These are phyloP conservation scores for Leishmania braziliensis DNA, from an alignment of 208 protist species.

Conservation along the genomic window DNA sequence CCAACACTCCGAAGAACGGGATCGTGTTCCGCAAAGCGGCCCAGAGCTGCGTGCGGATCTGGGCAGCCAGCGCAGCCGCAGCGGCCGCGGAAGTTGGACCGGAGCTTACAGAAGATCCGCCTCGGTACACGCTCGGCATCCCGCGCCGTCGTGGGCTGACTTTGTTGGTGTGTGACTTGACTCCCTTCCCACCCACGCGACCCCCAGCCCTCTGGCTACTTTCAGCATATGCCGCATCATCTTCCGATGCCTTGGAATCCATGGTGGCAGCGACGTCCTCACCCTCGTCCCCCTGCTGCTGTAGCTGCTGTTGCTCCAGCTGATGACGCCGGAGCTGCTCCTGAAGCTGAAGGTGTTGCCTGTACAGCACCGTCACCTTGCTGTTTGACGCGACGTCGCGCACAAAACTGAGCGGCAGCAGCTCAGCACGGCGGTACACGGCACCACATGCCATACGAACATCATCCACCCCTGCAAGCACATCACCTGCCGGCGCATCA, in stretches of 20 bases:
- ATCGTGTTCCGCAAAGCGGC: conserved; percentile 18
- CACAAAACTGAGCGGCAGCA: conserved; percentile 55
- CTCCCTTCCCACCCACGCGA: too few relatives aligned
- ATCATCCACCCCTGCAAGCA: not conserved
- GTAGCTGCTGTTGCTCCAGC: conserved; percentile 18
- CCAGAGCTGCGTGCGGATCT: conserved; percentile 20
- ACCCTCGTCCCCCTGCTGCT: not conserved
- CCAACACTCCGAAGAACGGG: conserved; percentile 21
- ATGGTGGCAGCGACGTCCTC: not conserved
- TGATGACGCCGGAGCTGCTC: conserved; percentile 13
- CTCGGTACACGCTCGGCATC: not conserved
- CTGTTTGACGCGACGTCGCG: conserved; percentile 44
- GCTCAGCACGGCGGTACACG: conserved; percentile 46
- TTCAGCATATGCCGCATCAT: not conserved
- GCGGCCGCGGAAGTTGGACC: not conserved
- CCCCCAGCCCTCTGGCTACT: not conserved
- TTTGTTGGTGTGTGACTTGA: not conserved
- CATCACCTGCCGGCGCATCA: not conserved
- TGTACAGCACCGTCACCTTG: conserved; percentile 21
- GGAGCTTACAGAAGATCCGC: not conserved
- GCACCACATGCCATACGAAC: not conserved
- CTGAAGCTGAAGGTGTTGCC: conserved; percentile 26
- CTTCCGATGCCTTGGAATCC: not conserved
- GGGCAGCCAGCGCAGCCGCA: conserved; percentile 2
- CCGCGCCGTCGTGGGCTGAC: not conserved